Base-by-base conservation (phyloP, 1,139 yeast species). In the Lodderomyces pseudojiufengensis region DNA sequence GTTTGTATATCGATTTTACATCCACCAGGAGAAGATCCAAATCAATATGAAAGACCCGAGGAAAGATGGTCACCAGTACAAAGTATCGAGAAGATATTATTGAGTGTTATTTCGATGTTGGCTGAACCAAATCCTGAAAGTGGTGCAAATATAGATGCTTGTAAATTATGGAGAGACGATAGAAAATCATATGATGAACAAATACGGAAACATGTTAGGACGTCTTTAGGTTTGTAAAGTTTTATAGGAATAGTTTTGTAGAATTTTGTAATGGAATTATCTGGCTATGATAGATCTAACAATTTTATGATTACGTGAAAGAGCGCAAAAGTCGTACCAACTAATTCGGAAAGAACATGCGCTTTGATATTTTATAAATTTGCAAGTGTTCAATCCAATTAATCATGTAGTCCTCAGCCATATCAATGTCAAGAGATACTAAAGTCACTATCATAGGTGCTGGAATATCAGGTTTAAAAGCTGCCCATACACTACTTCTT, bases 21-120 rank as follows among this genome's bases (percentile, higher is more conserved):
- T 56, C 80, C 96, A 2, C 95, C 97, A 0, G 98, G 98, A 9
- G 95, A 90, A 51, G 98, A 92, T 59, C 97, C 98, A 18, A 80
- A 88, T 58, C 90, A 84, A 71, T 92, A 92, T 61, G 98, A 92
- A 58, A 63, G 86, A 24, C 95, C 97, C 0, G 94, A 90, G 46
- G 98, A 92, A 61, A 71, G 98, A 46, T 92, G 98, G 98, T 84
- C 95, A 6, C 98, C 98, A 0, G 92, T 92, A 30, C 98, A 92
- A 58, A 85, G 95, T 53, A 90, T 92, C 20, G 98, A 92, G 62
- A 92, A 92, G 73, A 92, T 92, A 42, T 68, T 92, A 44, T 64
- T 92, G 42, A 84, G 95, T 58, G 97, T 92, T 20, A 79, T 88
- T 75, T 84, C 95, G 51, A 90, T 92, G 97, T 72, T 92, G 46